A percentile compares a stretch with the other conserved stretches of the same genome.
Conservation (phyloP, 2,329 filamentous ascomycete species). For the Aspergillus pseudoterreus region DNA sequence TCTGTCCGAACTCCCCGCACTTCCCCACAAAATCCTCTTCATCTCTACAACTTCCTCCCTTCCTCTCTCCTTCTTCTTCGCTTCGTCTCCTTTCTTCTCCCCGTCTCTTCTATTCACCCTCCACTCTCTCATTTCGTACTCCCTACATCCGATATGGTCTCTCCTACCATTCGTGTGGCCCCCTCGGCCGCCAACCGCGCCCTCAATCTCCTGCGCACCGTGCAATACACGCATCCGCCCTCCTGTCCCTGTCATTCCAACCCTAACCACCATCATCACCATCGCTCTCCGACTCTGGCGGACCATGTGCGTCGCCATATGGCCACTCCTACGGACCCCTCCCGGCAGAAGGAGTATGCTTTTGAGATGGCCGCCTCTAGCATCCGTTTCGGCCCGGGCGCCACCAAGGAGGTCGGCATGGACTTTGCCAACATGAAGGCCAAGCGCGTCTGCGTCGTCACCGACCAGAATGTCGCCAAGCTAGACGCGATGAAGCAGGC, state of each 20-base stretch:
- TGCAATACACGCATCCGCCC: constrained; percentile 85
- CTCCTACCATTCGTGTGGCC: constrained; percentile 42
- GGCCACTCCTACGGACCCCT: constrained; percentile 71
- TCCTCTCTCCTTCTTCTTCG: constrained; percentile 5
- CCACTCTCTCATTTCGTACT: neutral
- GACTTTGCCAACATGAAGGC: constrained; percentile 89
- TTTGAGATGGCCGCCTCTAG: constrained; percentile 98
- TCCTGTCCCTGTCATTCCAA: constrained; percentile 92
- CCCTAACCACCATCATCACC: constrained; percentile 74
- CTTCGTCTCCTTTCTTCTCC: neutral
- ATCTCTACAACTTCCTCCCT: constrained; percentile 5
- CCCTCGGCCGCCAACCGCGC: constrained; percentile 46
- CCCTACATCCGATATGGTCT: constrained; percentile 25
- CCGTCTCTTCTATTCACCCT: neutral
- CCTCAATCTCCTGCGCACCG: constrained; percentile 70
- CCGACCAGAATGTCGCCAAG: constrained; percentile 75
- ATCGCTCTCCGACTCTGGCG: constrained; percentile 47
- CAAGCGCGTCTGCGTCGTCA: constrained; percentile 86
- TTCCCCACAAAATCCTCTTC: constrained; percentile 5
- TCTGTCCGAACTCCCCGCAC: constrained; percentile 23
- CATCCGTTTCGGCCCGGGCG: constrained; percentile 89
- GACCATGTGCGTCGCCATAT: constrained; percentile 58
- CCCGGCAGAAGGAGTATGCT: constrained; percentile 86
- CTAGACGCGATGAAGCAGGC: constrained; percentile 89
- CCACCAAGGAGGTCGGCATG: constrained; percentile 96